Base-by-base conservation (phyloP, 352 stramenopile genomes). In the Blastocystis sp. region DNA sequence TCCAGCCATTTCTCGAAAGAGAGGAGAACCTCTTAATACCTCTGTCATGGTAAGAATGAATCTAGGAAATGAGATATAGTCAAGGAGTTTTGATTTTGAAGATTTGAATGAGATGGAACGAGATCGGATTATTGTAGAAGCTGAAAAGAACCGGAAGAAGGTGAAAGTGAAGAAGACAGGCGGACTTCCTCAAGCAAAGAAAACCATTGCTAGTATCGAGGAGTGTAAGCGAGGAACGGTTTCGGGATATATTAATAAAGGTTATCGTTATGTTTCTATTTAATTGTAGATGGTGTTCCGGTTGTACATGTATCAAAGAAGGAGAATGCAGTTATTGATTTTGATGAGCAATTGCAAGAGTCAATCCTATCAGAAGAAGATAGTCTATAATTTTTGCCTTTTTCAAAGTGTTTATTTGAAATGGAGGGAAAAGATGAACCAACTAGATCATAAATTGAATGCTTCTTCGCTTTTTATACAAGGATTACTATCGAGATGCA, bases 91-190 rank as follows among this genome's bases (percentile, higher is more conserved):
- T 56, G 43, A 54, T 1, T 83, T 83, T 43, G 71, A 83, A 43
- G 51, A 65, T 16, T 19, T 83, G 71, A 56, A 83, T 42, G 71
- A 83, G 6, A 59, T 19, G 32, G 71, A 83, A 35, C 63, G 58
- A 46, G 71, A 83, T 42, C 71, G 71, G 51, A 59, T 83, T 14
- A 83, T 83, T 39, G 24, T 83, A 35, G 27, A 51, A 51, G 71
- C 71, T 12, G 71, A 83, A 24, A 65, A 63, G 54, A 24, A 19
- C 24, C 43, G 71, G 14, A 42, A 66, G 24, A 65, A 52, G 11
- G 32, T 12, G 46, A 83, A 66, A 63, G 29, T 42, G 21, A 46
- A 52, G 3, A n/a, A 4, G 46, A 5, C 24, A 24, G 35, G 59
- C 12, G 69, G 49, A 61, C 21, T 63, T 43, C 43, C 69, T 16